phyloP scores from a whole-genome alignment of 345 rosid genomes.

The Physaria fendleri region DNA sequence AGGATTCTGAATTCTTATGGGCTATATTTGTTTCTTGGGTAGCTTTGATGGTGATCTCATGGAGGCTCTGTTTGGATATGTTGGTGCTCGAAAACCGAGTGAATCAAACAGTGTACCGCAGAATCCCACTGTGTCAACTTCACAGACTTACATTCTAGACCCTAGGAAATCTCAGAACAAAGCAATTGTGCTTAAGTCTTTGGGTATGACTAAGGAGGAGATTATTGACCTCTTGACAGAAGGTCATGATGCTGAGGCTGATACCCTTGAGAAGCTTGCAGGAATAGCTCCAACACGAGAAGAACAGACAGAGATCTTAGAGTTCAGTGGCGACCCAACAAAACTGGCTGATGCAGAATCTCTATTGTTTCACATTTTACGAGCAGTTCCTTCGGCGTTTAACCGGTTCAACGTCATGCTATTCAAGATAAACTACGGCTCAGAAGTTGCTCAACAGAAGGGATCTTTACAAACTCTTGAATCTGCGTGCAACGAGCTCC shows the following conservation, averaged over 20 bases:
- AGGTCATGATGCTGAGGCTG: constrained; percentile 55
- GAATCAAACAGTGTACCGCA: constrained; percentile 15
- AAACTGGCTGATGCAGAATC: constrained; percentile 72
- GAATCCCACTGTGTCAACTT: constrained; percentile 18
- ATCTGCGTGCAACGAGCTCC: constrained; percentile 66
- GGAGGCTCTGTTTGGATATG: constrained; percentile 85
- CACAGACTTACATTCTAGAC: constrained; percentile 57
- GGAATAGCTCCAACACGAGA: constrained; percentile 64
- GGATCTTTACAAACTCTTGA: constrained; percentile 46
- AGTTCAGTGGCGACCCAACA: constrained; percentile 45
- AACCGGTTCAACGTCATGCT: constrained; percentile 59
- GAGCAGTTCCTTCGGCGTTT: constrained; percentile 68
- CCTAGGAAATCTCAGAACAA: constrained; percentile 74
- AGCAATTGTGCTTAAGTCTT: constrained; percentile 70
- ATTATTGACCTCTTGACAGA: constrained; percentile 49
- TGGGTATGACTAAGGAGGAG: constrained; percentile 50
- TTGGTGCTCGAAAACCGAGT: constrained; percentile 46
- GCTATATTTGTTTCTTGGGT: constrained; percentile 8
- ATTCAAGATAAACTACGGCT: constrained; percentile 58
- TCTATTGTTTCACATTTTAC: constrained; percentile 55
- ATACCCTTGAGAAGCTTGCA: constrained; percentile 72
- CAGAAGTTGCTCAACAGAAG: constrained; percentile 48
- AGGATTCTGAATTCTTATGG: background rate
- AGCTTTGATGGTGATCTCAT: constrained; percentile 82
- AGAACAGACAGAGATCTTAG: constrained; percentile 54